A percentile compares a stretch with the other conserved stretches of the same genome.
These are phyloP conservation scores for Micractinium conductrix DNA, from an alignment of 139 green algal genomes.

Conservation along the genomic window DNA sequence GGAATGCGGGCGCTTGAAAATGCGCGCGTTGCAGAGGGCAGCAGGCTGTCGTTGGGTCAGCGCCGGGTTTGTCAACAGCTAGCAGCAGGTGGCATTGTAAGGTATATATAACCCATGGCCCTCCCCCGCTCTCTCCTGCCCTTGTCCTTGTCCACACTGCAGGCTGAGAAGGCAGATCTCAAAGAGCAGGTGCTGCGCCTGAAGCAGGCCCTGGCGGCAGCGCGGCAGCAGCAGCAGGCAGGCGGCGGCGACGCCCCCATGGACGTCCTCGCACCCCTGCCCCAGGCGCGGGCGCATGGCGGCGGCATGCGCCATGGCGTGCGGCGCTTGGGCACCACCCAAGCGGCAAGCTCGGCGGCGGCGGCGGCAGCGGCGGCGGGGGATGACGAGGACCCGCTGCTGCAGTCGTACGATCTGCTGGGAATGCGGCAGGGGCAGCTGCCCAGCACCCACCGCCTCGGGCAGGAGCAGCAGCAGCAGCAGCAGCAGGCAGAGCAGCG, in stretches of 20 bases:
- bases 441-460: background rate
- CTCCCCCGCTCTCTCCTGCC: no score
- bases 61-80: no score
- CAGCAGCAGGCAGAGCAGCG: background rate
- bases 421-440: constrained; percentile 16
- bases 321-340: background rate
- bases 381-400: constrained; percentile 13
- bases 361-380: background rate
- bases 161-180: background rate
- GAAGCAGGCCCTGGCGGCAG: constrained; percentile 2
- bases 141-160: no score
- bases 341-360: background rate
- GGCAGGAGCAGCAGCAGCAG: constrained; percentile 4
- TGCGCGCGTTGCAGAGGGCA: no score
- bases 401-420: constrained; percentile 1
- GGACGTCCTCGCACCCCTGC: background rate
- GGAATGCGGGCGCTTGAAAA: no score
- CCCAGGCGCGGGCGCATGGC: background rate
- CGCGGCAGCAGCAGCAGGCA: background rate
- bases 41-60: no score
- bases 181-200: background rate
- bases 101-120: no score
- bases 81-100: no score
- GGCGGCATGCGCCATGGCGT: background rate
- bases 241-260: background rate